Evolutionary conservation across 2,329 filamentous ascomycete genomes (phyloP), one percentile per base, ranked within the genome.

Genomic region (Hypoxylon sp.): DNA sequence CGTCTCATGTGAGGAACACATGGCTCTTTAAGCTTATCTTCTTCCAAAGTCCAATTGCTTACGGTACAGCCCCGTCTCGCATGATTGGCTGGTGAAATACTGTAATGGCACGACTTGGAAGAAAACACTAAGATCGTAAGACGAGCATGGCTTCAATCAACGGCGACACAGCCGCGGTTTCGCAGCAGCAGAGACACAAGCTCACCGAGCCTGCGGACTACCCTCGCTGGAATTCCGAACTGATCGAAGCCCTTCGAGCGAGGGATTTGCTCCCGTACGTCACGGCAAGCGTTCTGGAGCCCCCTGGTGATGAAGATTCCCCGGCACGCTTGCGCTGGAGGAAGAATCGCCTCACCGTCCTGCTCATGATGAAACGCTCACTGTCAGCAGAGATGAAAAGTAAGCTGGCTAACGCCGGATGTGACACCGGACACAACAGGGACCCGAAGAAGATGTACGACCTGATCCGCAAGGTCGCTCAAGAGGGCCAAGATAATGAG

Each of bases 401-500:
- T 16, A 63, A 54, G 28, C 32, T 70, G 7, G 14, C 40, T 11
- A 26, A 40, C 14, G 50, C 63, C 12, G 63, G 66, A 4, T 67
- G 65, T 51, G 50, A 64, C 20, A 22, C 32, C 16, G 16, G 18
- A 5, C 44, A 51, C 20, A 54, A 60, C 12, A 61, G 45, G 22
- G 66, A 70, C n/a, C 68, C 68, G 4, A 69, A 65, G 49, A 59
- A 54, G 57, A 36, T 69, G 61, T 70, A 70, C 36, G 66, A 70
- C 44, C 42, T 60, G 24, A 67, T 69, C 14, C 64, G 67, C 7
- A 49, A 58, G 20, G 22, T 67, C 8, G 18, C 40, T 2, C 57
- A 52, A 20, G 60, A 57, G 11, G 57, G 18, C 33, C 45, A 57
- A 9, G 46, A 48, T 2, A 38, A 36, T 2, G 40, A 48, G 16